Evolutionary conservation across 176 grass and related monocot genomes (phyloP), one percentile per base, ranked within the genome.

Genomic region (Bolboschoenus planiculmis): DNA sequence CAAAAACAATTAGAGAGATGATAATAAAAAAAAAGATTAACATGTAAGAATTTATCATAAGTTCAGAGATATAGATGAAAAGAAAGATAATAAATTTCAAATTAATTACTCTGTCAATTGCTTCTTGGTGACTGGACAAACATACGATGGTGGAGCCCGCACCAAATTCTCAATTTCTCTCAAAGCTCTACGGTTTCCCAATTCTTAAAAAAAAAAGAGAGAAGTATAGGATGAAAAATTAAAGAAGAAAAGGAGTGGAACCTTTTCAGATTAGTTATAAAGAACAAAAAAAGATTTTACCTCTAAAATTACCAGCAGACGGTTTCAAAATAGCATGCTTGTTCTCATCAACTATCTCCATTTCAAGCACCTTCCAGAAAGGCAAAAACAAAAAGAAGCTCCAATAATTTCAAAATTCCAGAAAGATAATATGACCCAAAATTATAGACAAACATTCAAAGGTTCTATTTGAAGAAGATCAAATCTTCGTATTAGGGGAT

Each of bases 131-230:
- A 91, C 55, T 9, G 57, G 73, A 78, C 44, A 58, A 77, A 85
- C 86, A 79, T 90, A 47, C 0, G 86, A 87, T 7, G n/a, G 37
- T 18, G 55, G 81, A 2, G 47, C 86, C 1, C 68, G 85, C 15
- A 79, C 27, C 31, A 94, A 20, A 86, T 94, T 94, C 70, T 87
- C 91, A 82, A 94, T 90, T n/a, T 97, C 88, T 83, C 37, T 81
- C 74, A 94, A 84, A 61, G 87, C 90, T 87, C 78, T 82, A 34
- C 92, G 90, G 70, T 83, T 94, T 63, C 78, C 88, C 90, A 89
- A 90, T 35, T 85, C 88, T 92, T 85, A 55, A 86, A 77, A 79
- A 51, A 47, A 36, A 66, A 43, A 24, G 23, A 58, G 46, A 66
- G 42, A 42, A 86, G 31, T 43, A 80, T 53, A 53, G 14, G n/a